Conservation (phyloP, 179 eudicot species). For the Heliamphora pulchella region DNA sequence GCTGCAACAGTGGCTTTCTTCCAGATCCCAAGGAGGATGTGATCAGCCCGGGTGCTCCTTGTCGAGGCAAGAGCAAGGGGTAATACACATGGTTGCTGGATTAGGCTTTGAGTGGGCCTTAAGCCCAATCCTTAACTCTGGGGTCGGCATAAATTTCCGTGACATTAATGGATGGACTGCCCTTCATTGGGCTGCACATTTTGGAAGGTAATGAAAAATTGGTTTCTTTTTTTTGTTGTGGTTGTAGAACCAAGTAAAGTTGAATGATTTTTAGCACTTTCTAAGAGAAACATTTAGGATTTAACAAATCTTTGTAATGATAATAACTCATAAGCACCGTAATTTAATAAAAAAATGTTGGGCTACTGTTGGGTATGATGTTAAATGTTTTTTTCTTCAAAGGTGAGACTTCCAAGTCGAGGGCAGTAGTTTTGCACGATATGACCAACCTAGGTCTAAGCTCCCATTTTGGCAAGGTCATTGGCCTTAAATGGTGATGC, state of each 20-base stretch:
- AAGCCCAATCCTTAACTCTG: constrained; percentile 55
- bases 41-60: constrained; percentile 31
- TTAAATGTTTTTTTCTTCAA: not conserved
- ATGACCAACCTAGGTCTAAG: not conserved
- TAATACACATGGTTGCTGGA: constrained; percentile 86
- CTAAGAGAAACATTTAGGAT: not conserved
- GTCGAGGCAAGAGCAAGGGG: constrained; percentile 89
- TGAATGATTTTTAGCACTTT: not conserved
- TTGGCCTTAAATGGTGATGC: not conserved
- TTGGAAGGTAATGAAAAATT: constrained; percentile 59
- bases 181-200: constrained; percentile 97
- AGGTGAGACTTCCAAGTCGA: not conserved
- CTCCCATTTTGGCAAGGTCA: not conserved
- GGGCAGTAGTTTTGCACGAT: not conserved
- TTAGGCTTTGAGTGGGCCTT: constrained; percentile 95
- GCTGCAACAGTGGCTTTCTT: constrained; percentile 67
- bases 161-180: constrained; percentile 97
- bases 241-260: not conserved
- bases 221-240: too few species aligned
- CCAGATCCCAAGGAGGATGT: constrained; percentile 24
- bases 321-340: not conserved
- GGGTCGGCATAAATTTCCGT: constrained; percentile 78
- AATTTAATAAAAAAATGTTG: not conserved
- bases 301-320: not conserved
- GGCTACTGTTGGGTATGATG: not conserved